These are phyloP conservation scores for Russula lepida DNA, from an alignment of 768 basidiomycete species.

Conservation along the genomic window DNA sequence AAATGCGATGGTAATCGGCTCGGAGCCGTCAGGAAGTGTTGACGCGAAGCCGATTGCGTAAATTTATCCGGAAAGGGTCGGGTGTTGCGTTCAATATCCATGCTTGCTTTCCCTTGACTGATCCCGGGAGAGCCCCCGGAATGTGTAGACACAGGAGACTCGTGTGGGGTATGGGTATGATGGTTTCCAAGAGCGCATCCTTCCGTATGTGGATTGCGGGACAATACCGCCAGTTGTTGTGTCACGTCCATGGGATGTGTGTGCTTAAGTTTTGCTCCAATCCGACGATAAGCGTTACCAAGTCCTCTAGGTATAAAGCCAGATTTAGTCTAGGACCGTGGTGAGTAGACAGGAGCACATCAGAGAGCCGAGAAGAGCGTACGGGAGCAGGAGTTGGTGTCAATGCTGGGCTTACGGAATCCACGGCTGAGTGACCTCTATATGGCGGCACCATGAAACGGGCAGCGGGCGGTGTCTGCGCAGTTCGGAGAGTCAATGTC, in stretches of 20 bases:
- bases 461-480: not conserved
- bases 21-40: not conserved
- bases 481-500: not conserved
- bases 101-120: conserved; percentile 11
- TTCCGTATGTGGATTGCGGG: not conserved
- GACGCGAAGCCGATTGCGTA: not conserved
- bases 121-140: conserved; percentile 14
- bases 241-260: conserved; percentile 6
- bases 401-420: not conserved
- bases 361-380: not conserved
- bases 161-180: not conserved
- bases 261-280: conserved; percentile 8
- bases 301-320: conserved; percentile 5
- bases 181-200: not conserved
- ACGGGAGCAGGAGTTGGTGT: conserved; percentile 2
- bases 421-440: not conserved
- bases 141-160: conserved; percentile 1
- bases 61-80: conserved; percentile 2
- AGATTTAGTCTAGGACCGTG: not conserved
- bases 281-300: conserved; percentile 8
- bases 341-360: not conserved
- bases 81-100: conserved; percentile 3
- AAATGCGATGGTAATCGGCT: conserved; percentile 3
- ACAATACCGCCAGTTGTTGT: not conserved
- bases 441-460: conserved; percentile 3